A percentile compares a stretch with the other conserved stretches of the same genome.
These are phyloP conservation scores for Pseudogymnoascus sp. DNA, from an alignment of 2,329 filamentous ascomycete genomes.

Conservation along the genomic window DNA sequence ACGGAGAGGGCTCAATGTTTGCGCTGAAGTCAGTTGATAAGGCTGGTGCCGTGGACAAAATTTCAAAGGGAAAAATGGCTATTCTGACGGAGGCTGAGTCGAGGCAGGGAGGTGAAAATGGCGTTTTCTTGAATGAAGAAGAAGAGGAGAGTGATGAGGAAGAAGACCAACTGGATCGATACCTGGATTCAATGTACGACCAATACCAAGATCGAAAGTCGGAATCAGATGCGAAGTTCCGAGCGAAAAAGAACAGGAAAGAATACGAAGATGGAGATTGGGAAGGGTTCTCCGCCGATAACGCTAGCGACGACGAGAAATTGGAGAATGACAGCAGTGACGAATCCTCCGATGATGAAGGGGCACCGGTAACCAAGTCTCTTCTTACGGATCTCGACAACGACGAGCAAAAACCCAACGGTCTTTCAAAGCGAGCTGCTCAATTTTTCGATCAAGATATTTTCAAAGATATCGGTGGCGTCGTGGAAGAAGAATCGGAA, in stretches of 20 bases:
- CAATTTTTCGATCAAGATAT: conserved; percentile 94
- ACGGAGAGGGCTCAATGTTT: conserved; percentile 79
- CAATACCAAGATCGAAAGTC: conserved; percentile 74
- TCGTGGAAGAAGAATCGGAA: conserved; percentile 47
- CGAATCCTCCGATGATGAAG: conserved; percentile 51
- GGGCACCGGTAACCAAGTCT: conserved; percentile 34
- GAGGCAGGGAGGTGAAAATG: conserved; percentile 52
- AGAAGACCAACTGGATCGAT: conserved; percentile 70
- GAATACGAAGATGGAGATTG: conserved; percentile 82
- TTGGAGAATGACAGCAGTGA: conserved; percentile 55
- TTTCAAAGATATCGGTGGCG: conserved; percentile 71
- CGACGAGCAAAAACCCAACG: conserved; percentile 40
- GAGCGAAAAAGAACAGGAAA: conserved; percentile 80
- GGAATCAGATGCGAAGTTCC: conserved; percentile 74
- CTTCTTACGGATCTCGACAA: conserved; percentile 57
- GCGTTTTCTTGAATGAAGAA: conserved; percentile 43
- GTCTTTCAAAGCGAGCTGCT: conserved; percentile 75
- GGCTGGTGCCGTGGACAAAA: conserved; percentile 57
- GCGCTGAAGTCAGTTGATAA: conserved; percentile 74
- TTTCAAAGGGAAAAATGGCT: conserved; percentile 73
- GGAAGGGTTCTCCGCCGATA: conserved; percentile 73
- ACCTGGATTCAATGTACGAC: conserved; percentile 83
- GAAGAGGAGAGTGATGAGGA: conserved; percentile 67
- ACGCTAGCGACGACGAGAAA: conserved; percentile 48
- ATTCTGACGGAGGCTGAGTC: conserved; percentile 49